Evolutionary conservation across 345 rosid species (phyloP).

Genomic region (Gossypium raimondii): DNA sequence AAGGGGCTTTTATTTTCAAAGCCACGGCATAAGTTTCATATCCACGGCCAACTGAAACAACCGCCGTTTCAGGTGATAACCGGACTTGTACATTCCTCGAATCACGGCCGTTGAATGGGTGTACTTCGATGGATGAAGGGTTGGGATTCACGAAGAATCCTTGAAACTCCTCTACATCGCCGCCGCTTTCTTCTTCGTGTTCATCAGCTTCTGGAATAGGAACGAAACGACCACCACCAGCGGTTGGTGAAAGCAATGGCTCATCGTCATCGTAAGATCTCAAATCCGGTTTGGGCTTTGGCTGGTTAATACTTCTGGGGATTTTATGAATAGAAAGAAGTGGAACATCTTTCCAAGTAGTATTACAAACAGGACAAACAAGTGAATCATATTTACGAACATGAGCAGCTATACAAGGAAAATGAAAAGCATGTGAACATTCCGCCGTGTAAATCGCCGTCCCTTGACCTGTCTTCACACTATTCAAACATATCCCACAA

Average conservation of each 20-base stretch:
- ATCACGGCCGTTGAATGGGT: slow-evolving; percentile 28
- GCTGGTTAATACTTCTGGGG: slow-evolving; percentile 26
- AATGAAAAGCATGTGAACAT: slow-evolving; percentile 76
- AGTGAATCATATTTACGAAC: slow-evolving; percentile 47
- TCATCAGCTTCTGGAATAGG: slow-evolving; percentile 75
- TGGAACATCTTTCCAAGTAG: slow-evolving; percentile 68
- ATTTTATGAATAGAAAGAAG: slow-evolving; percentile 41
- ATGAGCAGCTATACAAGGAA: slow-evolving; percentile 63
- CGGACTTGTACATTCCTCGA: slow-evolving; percentile 53
- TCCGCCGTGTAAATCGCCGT: slow-evolving; percentile 85
- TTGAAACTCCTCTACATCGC: slow-evolving; percentile 52
- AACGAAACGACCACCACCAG: slow-evolving; percentile 34
- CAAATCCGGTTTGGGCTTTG: slow-evolving; percentile 21
- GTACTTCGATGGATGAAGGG: slow-evolving; percentile 35
- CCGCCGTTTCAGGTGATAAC: slow-evolving; percentile 58
- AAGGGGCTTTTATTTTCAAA: slow-evolving; percentile 60
- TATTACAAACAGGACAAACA: slow-evolving; percentile 73
- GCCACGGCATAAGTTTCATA: slow-evolving; percentile 70
- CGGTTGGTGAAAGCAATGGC: slow-evolving; percentile 51
- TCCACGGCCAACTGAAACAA: slow-evolving; percentile 51
- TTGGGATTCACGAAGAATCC: slow-evolving; percentile 67
- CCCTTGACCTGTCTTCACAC: slow-evolving; percentile 73
- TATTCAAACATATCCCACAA: slow-evolving; percentile 73
- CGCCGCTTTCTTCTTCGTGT: slow-evolving; percentile 33
- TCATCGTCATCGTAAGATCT: slow-evolving; percentile 79